Conservation (phyloP, 495 filamentous ascomycete species). For the Amniculicola lignicola region DNA sequence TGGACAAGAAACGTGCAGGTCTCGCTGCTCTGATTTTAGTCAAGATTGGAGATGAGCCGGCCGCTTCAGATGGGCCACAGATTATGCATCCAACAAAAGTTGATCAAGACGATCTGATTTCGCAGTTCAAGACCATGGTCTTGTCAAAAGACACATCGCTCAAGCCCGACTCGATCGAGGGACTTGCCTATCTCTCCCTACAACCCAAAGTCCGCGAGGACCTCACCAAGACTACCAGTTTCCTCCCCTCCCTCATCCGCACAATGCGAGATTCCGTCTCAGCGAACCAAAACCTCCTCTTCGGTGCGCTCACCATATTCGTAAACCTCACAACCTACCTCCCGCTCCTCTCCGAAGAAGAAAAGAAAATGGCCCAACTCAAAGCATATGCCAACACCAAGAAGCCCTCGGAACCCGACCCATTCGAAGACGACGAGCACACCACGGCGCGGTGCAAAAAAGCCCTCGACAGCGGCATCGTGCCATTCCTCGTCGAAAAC, state of each 20-base stretch:
- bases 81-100: constrained; percentile 21
- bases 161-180: constrained; percentile 73
- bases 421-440: constrained; percentile 67
- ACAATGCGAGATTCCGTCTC: constrained; percentile 57
- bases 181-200: constrained; percentile 86
- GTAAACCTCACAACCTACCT: constrained; percentile 78
- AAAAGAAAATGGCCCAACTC: constrained; percentile 83
- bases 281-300: constrained; percentile 68
- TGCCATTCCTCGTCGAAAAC: constrained; percentile 68
- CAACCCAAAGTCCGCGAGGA: constrained; percentile 79
- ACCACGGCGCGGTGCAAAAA: constrained; percentile 72
- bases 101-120: constrained; percentile 58
- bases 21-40: constrained; percentile 78
- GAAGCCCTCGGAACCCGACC: constrained; percentile 59
- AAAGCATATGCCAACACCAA: constrained; percentile 89
- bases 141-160: constrained; percentile 56
- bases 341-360: constrained; percentile 79
- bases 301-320: constrained; percentile 80
- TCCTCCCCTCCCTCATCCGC: constrained; percentile 65
- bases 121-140: constrained; percentile 75
- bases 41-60: constrained; percentile 43
- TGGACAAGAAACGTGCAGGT: constrained; percentile 56
- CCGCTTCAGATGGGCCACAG: constrained; percentile 9
- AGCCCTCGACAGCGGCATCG: constrained; percentile 70
- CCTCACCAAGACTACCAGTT: constrained; percentile 60